phyloP scores from a whole-genome alignment of 1,284 basidiomycete species.

The Cutaneotrichosporon dermatis region DNA sequence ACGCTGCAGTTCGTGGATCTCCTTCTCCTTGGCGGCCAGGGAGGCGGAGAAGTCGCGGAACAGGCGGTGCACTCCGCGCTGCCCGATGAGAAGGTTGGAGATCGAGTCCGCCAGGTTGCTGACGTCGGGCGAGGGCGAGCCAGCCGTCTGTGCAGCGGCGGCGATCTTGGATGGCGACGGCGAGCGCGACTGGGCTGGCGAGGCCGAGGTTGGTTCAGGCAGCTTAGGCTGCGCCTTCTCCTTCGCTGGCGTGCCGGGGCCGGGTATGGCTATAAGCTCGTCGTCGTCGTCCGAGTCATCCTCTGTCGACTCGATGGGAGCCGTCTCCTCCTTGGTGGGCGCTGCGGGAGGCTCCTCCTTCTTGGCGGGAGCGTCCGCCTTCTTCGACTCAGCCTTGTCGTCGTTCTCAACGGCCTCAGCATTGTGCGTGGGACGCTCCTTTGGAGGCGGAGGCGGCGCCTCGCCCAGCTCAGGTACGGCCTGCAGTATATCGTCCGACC shows the following conservation, averaged over 20 bases:
- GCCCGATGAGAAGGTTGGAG: slow-evolving; percentile 44
- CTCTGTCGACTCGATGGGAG: background rate
- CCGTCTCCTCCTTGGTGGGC: background rate
- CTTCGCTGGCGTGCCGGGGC: background rate
- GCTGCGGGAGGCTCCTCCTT: background rate
- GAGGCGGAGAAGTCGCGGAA: slow-evolving; percentile 43
- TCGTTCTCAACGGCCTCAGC: too few species aligned
- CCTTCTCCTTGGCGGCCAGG: slow-evolving; percentile 33
- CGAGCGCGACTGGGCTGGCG: background rate
- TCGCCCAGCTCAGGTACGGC: slow-evolving; percentile 10
- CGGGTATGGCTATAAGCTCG: slow-evolving; percentile 1
- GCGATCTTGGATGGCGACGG: background rate
- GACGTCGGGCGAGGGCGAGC: background rate
- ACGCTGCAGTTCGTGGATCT: slow-evolving; percentile 70
- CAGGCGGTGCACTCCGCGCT: slow-evolving; percentile 44
- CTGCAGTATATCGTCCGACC: slow-evolving; percentile 22
- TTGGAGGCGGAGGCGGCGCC: background rate
- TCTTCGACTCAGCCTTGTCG: too few species aligned
- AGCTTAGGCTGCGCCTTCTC: background rate
- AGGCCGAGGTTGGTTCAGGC: background rate
- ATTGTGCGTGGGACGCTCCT: too few species aligned
- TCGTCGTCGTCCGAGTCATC: slow-evolving; percentile 7
- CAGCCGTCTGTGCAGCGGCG: too few species aligned
- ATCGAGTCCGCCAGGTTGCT: slow-evolving; percentile 31
- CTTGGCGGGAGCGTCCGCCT: too few species aligned